Percentiles rank a stretch among this genome's conserved stretches.
Evolutionary conservation across 352 stramenopile species (phyloP).

Genomic region (Pythium phragmitis): DNA sequence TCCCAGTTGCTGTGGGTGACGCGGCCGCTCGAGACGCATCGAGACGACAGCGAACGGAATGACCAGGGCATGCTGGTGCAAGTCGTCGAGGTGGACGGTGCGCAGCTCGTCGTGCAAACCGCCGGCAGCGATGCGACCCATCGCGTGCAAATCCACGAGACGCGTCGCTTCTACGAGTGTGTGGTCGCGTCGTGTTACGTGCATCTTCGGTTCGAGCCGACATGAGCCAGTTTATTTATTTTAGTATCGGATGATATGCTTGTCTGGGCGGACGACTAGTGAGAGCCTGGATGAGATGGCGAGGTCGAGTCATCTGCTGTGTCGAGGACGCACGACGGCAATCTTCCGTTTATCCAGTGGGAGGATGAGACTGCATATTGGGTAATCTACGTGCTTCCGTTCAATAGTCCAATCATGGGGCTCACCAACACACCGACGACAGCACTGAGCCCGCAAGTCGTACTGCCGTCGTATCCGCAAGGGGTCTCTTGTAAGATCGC

Average conservation of each 20-base stretch:
- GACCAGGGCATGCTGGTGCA: constrained; percentile 9
- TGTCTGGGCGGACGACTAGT: not conserved
- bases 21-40: not conserved
- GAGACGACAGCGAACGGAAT: not conserved
- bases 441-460: not conserved
- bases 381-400: not conserved
- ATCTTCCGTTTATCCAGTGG: not conserved
- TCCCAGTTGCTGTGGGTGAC: constrained; percentile 21
- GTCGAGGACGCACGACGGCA: constrained; percentile 12
- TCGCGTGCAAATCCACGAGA: constrained; percentile 8
- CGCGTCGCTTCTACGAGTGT: constrained; percentile 19
- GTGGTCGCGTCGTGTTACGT: constrained; percentile 10
- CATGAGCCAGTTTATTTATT: not conserved
- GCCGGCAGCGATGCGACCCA: not conserved
- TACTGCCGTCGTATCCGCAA: not conserved
- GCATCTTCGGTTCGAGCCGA: constrained; percentile 7
- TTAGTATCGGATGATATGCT: not conserved
- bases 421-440: not conserved
- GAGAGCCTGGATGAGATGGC: not conserved
- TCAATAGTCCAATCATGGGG: not conserved
- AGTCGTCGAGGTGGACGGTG: constrained; percentile 14
- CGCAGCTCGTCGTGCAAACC: constrained; percentile 9
- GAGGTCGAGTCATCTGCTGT: not conserved
- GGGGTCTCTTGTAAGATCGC: constrained; percentile 14
- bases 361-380: not conserved